phyloP scores from a whole-genome alignment of 352 stramenopile genomes.

The Pythium grandisporangium region DNA sequence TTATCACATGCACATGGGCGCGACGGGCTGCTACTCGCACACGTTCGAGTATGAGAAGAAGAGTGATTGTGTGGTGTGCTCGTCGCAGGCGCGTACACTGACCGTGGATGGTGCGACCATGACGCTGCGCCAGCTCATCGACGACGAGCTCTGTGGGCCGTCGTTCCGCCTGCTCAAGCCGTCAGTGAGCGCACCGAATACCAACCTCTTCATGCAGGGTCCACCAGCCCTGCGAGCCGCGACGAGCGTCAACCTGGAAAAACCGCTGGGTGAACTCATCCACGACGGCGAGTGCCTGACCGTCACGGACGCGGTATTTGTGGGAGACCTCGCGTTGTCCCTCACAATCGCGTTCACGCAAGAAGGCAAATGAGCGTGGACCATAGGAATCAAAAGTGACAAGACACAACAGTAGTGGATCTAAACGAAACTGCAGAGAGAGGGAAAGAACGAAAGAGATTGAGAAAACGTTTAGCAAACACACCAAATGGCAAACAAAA shows the following conservation, averaged over 20 bases:
- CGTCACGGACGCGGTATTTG: constrained; percentile 93
- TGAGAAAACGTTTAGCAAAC: neutral
- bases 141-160: constrained; percentile 53
- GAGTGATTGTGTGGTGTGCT: constrained; percentile 80
- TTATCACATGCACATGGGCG: constrained; percentile 98
- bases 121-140: constrained; percentile 55
- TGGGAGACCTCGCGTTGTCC: constrained; percentile 63
- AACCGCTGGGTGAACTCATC: constrained; percentile 85
- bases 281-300: constrained; percentile 85
- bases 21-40: constrained; percentile 92
- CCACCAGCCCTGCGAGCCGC: constrained; percentile 76
- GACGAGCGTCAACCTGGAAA: constrained; percentile 90
- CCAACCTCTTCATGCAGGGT: constrained; percentile 78
- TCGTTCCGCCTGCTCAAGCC: constrained; percentile 61
- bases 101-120: constrained; percentile 31
- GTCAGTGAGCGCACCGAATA: constrained; percentile 49
- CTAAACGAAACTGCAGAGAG: too few relatives aligned
- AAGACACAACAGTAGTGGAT: too few relatives aligned
- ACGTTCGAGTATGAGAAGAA: constrained; percentile 96
- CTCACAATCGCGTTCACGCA: constrained; percentile 33
- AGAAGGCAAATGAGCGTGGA: too few relatives aligned
- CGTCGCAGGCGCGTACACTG: constrained; percentile 53
- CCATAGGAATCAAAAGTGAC: too few relatives aligned
- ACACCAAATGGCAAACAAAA: constrained; percentile 4
- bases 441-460: too few relatives aligned